These are phyloP conservation scores for Globisporangium paddicum DNA, from an alignment of 352 stramenopile species.

Conservation along the genomic window DNA sequence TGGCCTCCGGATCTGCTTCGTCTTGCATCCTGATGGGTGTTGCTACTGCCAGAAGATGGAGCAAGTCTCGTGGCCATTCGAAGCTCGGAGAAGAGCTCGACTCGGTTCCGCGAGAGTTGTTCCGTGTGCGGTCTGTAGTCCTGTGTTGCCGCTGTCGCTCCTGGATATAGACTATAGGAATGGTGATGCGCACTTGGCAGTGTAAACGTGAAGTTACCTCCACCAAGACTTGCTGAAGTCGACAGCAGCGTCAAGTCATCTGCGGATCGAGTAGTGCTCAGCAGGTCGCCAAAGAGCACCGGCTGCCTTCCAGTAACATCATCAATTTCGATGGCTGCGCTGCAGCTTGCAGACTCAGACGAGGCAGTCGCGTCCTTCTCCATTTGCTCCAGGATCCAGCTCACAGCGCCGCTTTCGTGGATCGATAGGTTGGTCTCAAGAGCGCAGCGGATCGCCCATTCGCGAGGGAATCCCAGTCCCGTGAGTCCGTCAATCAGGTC, in stretches of 20 bases:
- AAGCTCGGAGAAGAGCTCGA: slow-evolving; percentile 1
- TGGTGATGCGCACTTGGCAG: not conserved
- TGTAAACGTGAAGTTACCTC: not conserved
- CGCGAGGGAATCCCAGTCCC: slow-evolving; percentile 77
- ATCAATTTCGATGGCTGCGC: not conserved
- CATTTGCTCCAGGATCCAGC: slow-evolving; percentile 91
- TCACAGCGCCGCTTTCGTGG: slow-evolving; percentile 69
- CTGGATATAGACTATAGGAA: not conserved
- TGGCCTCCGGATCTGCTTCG: not conserved
- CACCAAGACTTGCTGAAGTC: not conserved
- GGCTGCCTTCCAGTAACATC: not conserved
- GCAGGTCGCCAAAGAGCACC: slow-evolving; percentile 1
- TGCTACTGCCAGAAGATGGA: not conserved
- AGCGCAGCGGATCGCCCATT: slow-evolving; percentile 70
- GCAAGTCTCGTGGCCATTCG: not conserved
- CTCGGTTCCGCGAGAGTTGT: slow-evolving; percentile 4
- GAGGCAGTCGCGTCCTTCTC: slow-evolving; percentile 42
- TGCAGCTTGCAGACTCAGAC: not conserved
- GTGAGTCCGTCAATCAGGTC: slow-evolving; percentile 75
- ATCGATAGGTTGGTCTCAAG: slow-evolving; percentile 34
- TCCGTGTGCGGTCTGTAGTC: slow-evolving; percentile 6
- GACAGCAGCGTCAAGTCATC: slow-evolving; percentile 11
- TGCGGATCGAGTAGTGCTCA: slow-evolving; percentile 6
- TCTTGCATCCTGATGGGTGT: not conserved
- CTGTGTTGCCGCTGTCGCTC: not conserved